Conservation (phyloP, 768 basidiomycete genomes). For the Amanita rubescens region DNA sequence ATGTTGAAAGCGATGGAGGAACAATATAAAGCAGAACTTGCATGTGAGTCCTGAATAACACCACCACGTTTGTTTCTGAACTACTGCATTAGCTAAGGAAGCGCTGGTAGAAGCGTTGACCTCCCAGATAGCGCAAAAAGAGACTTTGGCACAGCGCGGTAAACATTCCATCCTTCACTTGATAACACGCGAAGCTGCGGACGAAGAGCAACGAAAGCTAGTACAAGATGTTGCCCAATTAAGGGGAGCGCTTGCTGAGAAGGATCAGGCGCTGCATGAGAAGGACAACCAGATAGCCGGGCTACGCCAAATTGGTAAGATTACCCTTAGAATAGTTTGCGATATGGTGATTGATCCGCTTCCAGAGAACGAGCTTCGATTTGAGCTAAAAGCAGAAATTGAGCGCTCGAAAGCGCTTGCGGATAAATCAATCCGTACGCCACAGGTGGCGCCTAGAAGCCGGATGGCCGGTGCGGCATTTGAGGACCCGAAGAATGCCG, state of each 20-base stretch:
- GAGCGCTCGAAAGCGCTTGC: constrained; percentile 41
- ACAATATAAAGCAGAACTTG: constrained; percentile 43
- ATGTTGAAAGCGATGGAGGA: constrained; percentile 38
- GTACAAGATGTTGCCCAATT: constrained; percentile 41
- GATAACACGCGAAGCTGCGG: constrained; percentile 65
- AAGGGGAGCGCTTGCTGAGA: constrained; percentile 35
- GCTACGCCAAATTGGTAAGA: constrained; percentile 43
- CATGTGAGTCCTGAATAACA: constrained; percentile 31
- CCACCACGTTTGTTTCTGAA: not conserved
- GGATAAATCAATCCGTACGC: constrained; percentile 34
- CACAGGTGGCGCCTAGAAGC: constrained; percentile 30
- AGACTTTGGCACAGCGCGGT: constrained; percentile 44
- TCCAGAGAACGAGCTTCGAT: constrained; percentile 42
- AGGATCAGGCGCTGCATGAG: constrained; percentile 30
- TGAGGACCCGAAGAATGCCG: constrained; percentile 51
- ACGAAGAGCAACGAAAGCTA: constrained; percentile 52
- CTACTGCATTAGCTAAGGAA: constrained; percentile 1
- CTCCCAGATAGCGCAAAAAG: constrained; percentile 43
- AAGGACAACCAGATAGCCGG: constrained; percentile 41
- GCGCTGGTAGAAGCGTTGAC: constrained; percentile 47
- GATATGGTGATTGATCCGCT: not conserved
- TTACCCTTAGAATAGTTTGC: not conserved
- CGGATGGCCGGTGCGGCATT: constrained; percentile 27
- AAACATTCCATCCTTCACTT: constrained; percentile 52
- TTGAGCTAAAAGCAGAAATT: constrained; percentile 59